Evolutionary conservation across 805 yeast genomes (phyloP).

Genomic region (Nakazawaea laoshanensis): DNA sequence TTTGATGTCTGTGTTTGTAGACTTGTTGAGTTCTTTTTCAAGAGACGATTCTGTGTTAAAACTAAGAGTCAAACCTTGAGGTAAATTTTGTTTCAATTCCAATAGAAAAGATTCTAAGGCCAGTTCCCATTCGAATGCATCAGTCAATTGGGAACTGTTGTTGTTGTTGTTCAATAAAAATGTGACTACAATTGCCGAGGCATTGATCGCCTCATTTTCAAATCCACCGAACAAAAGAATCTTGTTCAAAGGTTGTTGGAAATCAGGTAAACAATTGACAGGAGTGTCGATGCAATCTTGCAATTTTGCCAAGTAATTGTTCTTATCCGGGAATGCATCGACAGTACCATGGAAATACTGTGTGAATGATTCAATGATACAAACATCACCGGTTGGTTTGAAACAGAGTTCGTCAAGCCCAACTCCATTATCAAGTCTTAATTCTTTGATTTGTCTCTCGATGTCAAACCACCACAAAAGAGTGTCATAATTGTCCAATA

Average conservation of each 20-base stretch:
- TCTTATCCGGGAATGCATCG: conserved; percentile 30
- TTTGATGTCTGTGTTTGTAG: conserved; percentile 69
- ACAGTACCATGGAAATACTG: conserved; percentile 76
- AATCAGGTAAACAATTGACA: conserved; percentile 81
- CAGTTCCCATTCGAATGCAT: conserved; percentile 62
- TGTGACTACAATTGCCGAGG: conserved; percentile 74
- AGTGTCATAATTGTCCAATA: conserved; percentile 57
- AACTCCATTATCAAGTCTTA: conserved; percentile 17
- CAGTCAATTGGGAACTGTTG: conserved; percentile 26
- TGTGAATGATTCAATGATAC: conserved; percentile 82
- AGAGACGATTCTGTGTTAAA: conserved; percentile 80
- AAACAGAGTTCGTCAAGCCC: conserved; percentile 65
- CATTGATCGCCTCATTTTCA: conserved; percentile 34
- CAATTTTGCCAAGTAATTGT: conserved; percentile 49
- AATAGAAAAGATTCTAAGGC: conserved; percentile 48
- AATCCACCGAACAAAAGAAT: conserved; percentile 63
- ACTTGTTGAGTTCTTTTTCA: conserved; percentile 74
- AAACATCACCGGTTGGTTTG: conserved; percentile 70
- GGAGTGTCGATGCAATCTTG: conserved; percentile 67
- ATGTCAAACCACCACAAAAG: conserved; percentile 86
- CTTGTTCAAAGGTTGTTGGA: conserved; percentile 82
- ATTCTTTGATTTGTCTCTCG: conserved; percentile 43
- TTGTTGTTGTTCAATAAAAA: conserved; percentile 54
- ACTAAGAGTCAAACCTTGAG: conserved; percentile 50
- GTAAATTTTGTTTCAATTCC: conserved; percentile 20